phyloP scores from a whole-genome alignment of 768 basidiomycete species.

The Cystofilobasidium bisporidii region DNA sequence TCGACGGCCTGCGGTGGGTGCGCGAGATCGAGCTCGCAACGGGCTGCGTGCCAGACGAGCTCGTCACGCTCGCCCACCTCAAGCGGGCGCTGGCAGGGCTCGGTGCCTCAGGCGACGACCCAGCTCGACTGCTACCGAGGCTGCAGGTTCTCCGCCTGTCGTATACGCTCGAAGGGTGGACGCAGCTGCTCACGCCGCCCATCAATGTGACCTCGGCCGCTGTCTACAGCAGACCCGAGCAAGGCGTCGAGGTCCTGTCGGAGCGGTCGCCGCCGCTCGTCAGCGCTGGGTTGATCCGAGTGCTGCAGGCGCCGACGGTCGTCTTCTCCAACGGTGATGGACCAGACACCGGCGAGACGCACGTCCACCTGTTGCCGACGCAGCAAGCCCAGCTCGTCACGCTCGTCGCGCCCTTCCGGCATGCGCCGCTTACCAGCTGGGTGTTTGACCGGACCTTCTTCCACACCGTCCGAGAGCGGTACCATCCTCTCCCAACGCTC shows the following conservation, averaged over 20 bases:
- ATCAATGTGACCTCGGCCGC: not conserved
- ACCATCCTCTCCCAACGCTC: not conserved
- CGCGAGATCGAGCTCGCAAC: not conserved
- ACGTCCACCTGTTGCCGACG: slow-evolving; percentile 2
- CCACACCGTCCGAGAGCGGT: not conserved
- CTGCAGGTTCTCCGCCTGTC: not conserved
- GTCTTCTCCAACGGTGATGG: not conserved
- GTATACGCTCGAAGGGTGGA: not conserved
- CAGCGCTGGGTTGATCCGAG: not conserved
- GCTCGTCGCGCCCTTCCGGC: not conserved
- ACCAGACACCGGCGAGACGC: not conserved
- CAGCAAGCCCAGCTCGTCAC: not conserved
- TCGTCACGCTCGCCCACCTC: not conserved
- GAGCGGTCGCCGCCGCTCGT: not conserved
- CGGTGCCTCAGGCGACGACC: not conserved
- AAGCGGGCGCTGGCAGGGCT: not conserved
- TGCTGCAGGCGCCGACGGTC: not conserved
- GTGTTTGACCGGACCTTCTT: not conserved
- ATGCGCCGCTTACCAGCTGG: not conserved
- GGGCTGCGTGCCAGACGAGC: not conserved
- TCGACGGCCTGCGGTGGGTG: not conserved
- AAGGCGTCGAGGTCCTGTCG: not conserved
- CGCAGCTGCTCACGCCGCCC: not conserved
- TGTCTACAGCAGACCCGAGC: not conserved
- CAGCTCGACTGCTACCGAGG: not conserved